Evolutionary conservation across 352 stramenopile species (phyloP).

Genomic region (Phytopythium mirpurense): DNA sequence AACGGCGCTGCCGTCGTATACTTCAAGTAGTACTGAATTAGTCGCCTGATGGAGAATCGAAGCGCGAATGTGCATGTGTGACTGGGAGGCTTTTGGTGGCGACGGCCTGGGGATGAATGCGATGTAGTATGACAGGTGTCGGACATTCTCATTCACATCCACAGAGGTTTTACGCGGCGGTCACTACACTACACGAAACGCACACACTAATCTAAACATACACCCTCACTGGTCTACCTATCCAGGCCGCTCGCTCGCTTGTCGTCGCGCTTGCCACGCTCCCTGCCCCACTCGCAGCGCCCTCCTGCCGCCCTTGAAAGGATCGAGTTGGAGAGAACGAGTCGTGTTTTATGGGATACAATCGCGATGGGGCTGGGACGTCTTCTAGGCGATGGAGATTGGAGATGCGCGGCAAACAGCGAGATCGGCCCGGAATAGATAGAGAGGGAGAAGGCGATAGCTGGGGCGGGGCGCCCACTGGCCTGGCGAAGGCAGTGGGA

Average conservation of each 20-base stretch:
- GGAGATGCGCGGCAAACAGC: neutral
- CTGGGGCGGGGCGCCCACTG: no score
- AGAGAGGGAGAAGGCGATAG: neutral
- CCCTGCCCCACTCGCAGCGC: neutral
- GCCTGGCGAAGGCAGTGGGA: no score
- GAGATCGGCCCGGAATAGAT: neutral
- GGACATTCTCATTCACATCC: constrained; percentile 3
- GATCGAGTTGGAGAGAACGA: neutral
- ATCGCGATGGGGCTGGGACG: neutral
- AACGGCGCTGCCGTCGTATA: neutral
- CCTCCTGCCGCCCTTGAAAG: neutral
- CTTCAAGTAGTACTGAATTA: no score
- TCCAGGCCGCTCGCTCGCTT: neutral
- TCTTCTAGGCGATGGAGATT: neutral
- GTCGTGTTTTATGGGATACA: constrained; percentile 6
- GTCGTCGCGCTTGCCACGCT: neutral
- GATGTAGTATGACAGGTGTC: no score
- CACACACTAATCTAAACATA: constrained; percentile 5
- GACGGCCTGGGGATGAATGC: no score
- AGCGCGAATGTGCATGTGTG: no score
- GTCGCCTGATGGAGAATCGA: no score
- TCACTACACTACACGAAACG: constrained; percentile 1
- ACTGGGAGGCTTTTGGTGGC: no score
- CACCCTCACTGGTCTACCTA: neutral
- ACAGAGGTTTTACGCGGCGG: neutral